Conservation (phyloP, 768 basidiomycete species). For the Leccinum sublutescens region DNA sequence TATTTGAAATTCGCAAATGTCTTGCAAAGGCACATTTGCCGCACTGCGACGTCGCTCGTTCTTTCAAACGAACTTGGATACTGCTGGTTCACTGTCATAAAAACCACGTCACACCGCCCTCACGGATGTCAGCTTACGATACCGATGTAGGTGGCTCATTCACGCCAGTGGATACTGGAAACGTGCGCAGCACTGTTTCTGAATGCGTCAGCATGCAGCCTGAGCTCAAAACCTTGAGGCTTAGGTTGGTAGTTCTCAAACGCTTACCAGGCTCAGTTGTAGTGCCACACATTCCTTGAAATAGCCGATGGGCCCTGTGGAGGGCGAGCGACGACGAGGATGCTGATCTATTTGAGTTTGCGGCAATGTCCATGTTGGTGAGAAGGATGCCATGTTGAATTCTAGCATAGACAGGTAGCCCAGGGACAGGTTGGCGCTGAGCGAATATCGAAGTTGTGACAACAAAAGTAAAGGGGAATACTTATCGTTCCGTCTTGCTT, state of each 20-base stretch:
- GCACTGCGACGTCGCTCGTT: background rate
- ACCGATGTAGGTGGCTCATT: background rate
- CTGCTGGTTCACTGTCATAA: background rate
- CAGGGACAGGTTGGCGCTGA: background rate
- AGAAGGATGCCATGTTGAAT: background rate
- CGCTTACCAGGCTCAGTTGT: background rate
- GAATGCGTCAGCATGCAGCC: too few species aligned
- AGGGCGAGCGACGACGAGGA: background rate
- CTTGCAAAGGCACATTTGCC: background rate
- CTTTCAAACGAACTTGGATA: background rate
- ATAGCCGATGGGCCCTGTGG: background rate
- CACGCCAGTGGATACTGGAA: background rate
- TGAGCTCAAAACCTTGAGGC: background rate
- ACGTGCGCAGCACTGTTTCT: too few species aligned
- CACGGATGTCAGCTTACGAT: background rate
- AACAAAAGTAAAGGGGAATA: background rate
- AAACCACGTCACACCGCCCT: background rate
- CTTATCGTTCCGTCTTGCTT: background rate
- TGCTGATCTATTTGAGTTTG: background rate
- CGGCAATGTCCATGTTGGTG: background rate
- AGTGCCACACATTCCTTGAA: background rate
- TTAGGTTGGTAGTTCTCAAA: background rate
- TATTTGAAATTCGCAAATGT: background rate
- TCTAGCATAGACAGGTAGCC: background rate
- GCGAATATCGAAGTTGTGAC: background rate